These are phyloP conservation scores for Brassica hybrid DNA, from an alignment of 441 rosid species.

Conservation along the genomic window DNA sequence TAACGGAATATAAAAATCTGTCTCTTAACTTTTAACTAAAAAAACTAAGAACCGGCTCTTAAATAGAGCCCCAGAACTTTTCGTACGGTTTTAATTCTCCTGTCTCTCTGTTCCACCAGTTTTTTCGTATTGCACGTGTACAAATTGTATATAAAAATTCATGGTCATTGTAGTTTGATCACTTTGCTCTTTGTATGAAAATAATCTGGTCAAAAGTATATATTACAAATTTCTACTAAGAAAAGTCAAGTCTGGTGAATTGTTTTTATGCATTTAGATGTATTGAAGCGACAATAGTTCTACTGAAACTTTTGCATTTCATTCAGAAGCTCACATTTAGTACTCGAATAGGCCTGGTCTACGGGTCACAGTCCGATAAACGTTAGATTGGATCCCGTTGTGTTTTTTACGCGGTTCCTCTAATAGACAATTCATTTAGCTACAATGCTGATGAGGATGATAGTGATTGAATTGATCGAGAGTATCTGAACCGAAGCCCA, in stretches of 20 bases:
- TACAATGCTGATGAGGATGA: too few species aligned
- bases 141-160: not conserved
- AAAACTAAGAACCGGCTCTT: too few species aligned
- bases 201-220: constrained; percentile 24
- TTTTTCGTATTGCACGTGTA: constrained; percentile 21
- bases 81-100: not conserved
- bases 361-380: not conserved
- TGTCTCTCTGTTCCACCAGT: not conserved
- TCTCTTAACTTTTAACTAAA: too few species aligned
- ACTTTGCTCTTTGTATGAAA: constrained; percentile 17
- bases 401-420: not conserved
- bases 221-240: constrained; percentile 1
- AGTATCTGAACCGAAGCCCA: too few species aligned
- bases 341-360: constrained; percentile 7
- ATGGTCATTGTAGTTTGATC: constrained; percentile 7
- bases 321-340: not conserved
- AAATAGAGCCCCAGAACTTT: not conserved
- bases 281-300: not conserved
- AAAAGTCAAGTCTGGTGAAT: constrained; percentile 8
- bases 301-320: not conserved
- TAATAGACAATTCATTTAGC: not conserved
- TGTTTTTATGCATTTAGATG: constrained; percentile 9
- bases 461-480: too few species aligned
- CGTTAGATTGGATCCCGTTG: not conserved
- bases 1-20: too few species aligned